Evolutionary conservation across 352 stramenopile genomes (phyloP).

Genomic region (Pythium aquatile): DNA sequence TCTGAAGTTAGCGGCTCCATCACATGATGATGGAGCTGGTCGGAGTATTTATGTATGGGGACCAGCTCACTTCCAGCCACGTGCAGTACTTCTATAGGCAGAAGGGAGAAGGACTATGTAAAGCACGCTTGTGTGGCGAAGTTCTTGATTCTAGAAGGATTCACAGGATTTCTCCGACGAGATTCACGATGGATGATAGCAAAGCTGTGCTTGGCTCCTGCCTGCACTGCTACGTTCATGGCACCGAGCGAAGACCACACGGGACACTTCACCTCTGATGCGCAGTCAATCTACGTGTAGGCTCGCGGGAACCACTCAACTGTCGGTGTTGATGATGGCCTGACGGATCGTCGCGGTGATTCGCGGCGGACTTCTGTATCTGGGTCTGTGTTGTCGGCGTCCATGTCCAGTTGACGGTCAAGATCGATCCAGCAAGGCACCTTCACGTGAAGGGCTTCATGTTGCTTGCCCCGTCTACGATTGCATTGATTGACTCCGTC

Average conservation of each 20-base stretch:
- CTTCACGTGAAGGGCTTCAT: too few species aligned
- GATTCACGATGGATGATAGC: background rate
- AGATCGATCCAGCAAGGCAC: too few species aligned
- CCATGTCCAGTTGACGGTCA: background rate
- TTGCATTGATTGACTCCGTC: too few species aligned
- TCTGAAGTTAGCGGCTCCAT: background rate
- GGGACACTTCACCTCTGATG: background rate
- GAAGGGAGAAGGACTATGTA: background rate
- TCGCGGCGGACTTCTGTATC: background rate
- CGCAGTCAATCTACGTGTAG: background rate
- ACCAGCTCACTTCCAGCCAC: background rate
- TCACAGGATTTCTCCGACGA: constrained; percentile 3
- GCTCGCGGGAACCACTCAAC: background rate
- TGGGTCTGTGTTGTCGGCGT: background rate
- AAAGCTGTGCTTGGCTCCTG: too few species aligned
- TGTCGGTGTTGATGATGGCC: background rate
- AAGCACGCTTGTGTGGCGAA: background rate
- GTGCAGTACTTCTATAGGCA: background rate
- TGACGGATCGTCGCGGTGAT: background rate
- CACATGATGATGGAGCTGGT: background rate
- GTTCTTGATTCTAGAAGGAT: background rate
- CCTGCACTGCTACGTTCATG: too few species aligned
- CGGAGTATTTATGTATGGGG: background rate
- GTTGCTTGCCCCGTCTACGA: too few species aligned
- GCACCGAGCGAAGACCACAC: too few species aligned